Conservation (phyloP, 2,329 filamentous ascomycete species). For the Botrytis galanthina region DNA sequence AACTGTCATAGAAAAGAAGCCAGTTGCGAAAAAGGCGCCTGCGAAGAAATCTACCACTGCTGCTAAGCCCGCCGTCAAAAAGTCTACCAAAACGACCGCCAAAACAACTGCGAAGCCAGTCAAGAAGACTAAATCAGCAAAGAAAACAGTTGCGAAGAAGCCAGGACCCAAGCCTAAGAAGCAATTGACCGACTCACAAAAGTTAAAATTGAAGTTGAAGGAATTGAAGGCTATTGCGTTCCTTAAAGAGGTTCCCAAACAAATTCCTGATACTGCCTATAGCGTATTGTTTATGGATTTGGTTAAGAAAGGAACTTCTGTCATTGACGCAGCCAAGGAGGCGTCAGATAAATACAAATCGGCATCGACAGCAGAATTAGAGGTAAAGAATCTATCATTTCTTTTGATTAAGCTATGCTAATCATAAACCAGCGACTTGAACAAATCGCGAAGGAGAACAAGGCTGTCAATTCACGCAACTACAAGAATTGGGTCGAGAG, state of each 20-base stretch:
- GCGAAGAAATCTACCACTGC: conserved; percentile 20
- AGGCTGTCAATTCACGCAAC: conserved; percentile 43
- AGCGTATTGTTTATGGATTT: conserved; percentile 31
- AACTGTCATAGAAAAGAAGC: conserved; percentile 18
- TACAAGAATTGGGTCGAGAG: conserved; percentile 54
- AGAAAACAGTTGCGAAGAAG: conserved; percentile 31
- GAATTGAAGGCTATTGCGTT: not conserved
- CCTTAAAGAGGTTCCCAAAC: conserved; percentile 5
- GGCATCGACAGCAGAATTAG: conserved; percentile 38
- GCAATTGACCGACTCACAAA: conserved; percentile 23
- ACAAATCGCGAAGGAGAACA: conserved; percentile 48
- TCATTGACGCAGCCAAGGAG: conserved; percentile 21
- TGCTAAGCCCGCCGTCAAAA: conserved; percentile 20
- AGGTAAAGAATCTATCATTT: conserved; percentile 37
- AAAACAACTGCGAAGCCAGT: conserved; percentile 18
- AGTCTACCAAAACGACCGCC: conserved; percentile 15
- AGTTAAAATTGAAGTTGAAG: conserved; percentile 2
- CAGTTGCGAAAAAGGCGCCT: conserved; percentile 15
- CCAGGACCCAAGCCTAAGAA: conserved; percentile 30
- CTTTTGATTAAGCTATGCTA: conserved; percentile 36
- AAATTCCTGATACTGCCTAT: conserved; percentile 8
- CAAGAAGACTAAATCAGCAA: conserved; percentile 16
- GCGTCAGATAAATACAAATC: conserved; percentile 38
- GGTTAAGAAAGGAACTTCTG: conserved; percentile 31
- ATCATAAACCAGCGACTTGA: conserved; percentile 45